Conservation (phyloP, 805 yeast genomes). For the Yarrowia porcina region DNA sequence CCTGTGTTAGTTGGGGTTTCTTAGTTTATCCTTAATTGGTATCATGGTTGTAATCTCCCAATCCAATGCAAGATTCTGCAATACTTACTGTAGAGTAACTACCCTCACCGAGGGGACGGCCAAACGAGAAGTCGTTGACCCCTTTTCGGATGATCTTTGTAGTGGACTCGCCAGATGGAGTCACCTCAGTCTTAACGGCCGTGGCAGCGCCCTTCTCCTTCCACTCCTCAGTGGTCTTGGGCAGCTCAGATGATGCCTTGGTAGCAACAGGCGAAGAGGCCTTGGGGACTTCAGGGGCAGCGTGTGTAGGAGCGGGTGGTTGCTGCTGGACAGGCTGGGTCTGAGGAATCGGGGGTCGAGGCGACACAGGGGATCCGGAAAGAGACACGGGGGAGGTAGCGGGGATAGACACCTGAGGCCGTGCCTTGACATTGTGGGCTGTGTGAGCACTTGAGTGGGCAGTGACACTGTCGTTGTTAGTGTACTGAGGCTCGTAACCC, state of each 20-base stretch:
- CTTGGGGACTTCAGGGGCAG: conserved; percentile 27
- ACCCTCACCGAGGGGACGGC: conserved; percentile 89
- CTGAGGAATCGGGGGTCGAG: conserved; percentile 12
- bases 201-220: conserved; percentile 60
- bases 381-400: conserved; percentile 12
- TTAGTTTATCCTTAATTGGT: background rate
- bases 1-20: conserved; percentile 9
- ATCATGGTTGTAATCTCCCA: background rate
- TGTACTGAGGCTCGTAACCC: conserved; percentile 27
- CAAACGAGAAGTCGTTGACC: conserved; percentile 85
- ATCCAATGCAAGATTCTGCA: background rate
- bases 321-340: background rate
- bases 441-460: conserved; percentile 15
- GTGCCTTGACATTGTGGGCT: conserved; percentile 29
- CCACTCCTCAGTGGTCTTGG: conserved; percentile 45
- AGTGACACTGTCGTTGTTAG: conserved; percentile 24
- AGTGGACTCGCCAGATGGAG: conserved; percentile 47
- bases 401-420: conserved; percentile 12
- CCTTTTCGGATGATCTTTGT: conserved; percentile 51
- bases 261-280: conserved; percentile 14
- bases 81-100: conserved; percentile 75
- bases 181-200: conserved; percentile 45
- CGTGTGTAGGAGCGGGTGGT: conserved; percentile 13
- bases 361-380: conserved; percentile 9
- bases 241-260: conserved; percentile 23